phyloP scores from a whole-genome alignment of 768 basidiomycete species.

The Hemileccinum rubropunctum region DNA sequence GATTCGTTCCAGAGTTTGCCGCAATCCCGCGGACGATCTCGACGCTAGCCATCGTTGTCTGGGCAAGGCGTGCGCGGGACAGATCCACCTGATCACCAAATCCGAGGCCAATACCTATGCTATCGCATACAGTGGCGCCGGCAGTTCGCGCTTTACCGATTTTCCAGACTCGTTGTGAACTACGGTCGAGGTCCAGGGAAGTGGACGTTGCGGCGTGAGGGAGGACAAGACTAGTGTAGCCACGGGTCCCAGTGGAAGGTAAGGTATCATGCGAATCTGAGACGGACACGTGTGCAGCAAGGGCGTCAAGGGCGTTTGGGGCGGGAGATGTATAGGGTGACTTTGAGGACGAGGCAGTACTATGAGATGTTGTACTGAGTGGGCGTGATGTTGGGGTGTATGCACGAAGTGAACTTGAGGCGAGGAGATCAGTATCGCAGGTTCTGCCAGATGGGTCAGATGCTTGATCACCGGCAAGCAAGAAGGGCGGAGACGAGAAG shows the following conservation, averaged over 20 bases:
- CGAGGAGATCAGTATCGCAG: constrained; percentile 3
- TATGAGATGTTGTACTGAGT: constrained; percentile 11
- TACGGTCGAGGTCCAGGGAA: constrained; percentile 10
- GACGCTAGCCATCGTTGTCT: constrained; percentile 86
- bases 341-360: constrained; percentile 25
- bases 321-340: constrained; percentile 31
- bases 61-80: constrained; percentile 72
- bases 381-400: constrained; percentile 13
- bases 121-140: constrained; percentile 20
- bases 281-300: constrained; percentile 30
- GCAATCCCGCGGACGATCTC: constrained; percentile 65
- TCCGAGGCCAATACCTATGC: constrained; percentile 26
- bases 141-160: constrained; percentile 11
- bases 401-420: constrained; percentile 10
- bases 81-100: constrained; percentile 61
- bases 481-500: constrained; percentile 28
- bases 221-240: constrained; percentile 52
- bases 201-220: constrained; percentile 38
- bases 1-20: constrained; percentile 16
- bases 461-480: constrained; percentile 5
- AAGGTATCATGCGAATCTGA: constrained; percentile 24
- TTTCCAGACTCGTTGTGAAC: constrained; percentile 26
- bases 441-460: neutral
- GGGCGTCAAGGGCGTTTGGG: constrained; percentile 30
- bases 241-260: constrained; percentile 54